Conservation (phyloP, 352 stramenopile species). For the Globisporangium canariense region DNA sequence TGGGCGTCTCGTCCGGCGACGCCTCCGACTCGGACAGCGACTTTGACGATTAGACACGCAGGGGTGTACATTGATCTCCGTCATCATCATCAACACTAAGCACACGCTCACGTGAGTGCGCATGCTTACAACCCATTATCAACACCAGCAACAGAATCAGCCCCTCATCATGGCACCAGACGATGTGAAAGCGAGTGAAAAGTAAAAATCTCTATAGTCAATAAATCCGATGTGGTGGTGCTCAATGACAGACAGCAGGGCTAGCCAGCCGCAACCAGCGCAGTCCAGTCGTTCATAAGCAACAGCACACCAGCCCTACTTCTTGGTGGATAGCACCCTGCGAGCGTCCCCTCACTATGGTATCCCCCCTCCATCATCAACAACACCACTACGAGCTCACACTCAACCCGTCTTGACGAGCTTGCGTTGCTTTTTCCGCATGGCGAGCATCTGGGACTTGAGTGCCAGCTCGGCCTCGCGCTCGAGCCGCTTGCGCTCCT, state of each 20-base stretch:
- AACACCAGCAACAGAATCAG: neutral
- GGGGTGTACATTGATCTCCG: neutral
- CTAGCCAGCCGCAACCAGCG: neutral
- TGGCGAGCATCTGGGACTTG: slow-evolving; percentile 78
- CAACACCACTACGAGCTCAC: too few species aligned
- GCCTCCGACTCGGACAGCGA: slow-evolving; percentile 85
- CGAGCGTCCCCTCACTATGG: neutral
- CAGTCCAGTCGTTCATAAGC: neutral
- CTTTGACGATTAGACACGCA: slow-evolving; percentile 57
- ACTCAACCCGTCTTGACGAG: slow-evolving; percentile 23
- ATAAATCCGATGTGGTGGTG: slow-evolving; percentile 9
- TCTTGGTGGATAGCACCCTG: neutral
- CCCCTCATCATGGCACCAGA: neutral
- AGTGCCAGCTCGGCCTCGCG: slow-evolving; percentile 62
- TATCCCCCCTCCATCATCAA: neutral
- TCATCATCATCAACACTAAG: neutral
- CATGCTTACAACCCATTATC: neutral
- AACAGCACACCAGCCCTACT: slow-evolving; percentile 8
- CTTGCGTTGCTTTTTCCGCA: slow-evolving; percentile 74
- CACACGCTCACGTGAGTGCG: neutral
- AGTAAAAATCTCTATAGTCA: slow-evolving; percentile 7
- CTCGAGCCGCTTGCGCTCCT: slow-evolving; percentile 63
- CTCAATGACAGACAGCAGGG: neutral
- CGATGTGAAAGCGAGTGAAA: neutral
- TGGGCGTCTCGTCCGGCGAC: slow-evolving; percentile 53